phyloP scores from a whole-genome alignment of 306 rosid species.

The Prunus mira region DNA sequence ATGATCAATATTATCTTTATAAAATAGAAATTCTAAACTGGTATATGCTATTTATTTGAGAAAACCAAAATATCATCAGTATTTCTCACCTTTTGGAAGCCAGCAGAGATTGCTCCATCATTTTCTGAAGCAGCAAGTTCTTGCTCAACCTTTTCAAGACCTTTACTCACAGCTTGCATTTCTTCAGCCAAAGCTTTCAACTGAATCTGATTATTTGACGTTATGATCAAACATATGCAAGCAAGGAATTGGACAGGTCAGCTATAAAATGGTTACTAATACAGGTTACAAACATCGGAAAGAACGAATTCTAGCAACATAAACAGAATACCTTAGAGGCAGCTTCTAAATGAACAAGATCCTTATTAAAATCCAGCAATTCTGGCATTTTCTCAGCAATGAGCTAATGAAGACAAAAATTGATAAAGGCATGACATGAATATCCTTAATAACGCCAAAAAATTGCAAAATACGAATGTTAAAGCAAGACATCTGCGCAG shows the following conservation, averaged over 20 bases:
- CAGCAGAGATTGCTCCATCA: slow-evolving; percentile 79
- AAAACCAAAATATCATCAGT: background rate
- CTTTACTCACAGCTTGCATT: slow-evolving; percentile 99
- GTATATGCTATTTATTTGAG: background rate
- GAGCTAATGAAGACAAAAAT: slow-evolving; percentile 48
- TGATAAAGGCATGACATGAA: slow-evolving; percentile 23
- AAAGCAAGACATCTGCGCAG: background rate
- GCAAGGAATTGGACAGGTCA: slow-evolving; percentile 1
- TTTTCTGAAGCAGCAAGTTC: slow-evolving; percentile 84
- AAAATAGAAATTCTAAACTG: background rate
- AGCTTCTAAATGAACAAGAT: slow-evolving; percentile 87
- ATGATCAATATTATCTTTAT: background rate
- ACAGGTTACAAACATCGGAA: slow-evolving; percentile 12
- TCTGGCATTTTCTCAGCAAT: slow-evolving; percentile 94
- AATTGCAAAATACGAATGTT: background rate
- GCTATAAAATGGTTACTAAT: background rate
- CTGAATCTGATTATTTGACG: slow-evolving; percentile 65
- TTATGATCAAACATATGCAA: background rate
- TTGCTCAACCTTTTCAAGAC: slow-evolving; percentile 96
- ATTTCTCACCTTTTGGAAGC: slow-evolving; percentile 72
- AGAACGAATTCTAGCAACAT: slow-evolving; percentile 17
- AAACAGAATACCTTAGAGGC: slow-evolving; percentile 81
- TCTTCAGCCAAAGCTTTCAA: slow-evolving; percentile 97
- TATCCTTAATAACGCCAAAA: slow-evolving; percentile 6
- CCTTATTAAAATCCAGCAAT: slow-evolving; percentile 88